Base-by-base conservation (phyloP, 2,329 filamentous ascomycete species). In the Elsinoe batatas region DNA sequence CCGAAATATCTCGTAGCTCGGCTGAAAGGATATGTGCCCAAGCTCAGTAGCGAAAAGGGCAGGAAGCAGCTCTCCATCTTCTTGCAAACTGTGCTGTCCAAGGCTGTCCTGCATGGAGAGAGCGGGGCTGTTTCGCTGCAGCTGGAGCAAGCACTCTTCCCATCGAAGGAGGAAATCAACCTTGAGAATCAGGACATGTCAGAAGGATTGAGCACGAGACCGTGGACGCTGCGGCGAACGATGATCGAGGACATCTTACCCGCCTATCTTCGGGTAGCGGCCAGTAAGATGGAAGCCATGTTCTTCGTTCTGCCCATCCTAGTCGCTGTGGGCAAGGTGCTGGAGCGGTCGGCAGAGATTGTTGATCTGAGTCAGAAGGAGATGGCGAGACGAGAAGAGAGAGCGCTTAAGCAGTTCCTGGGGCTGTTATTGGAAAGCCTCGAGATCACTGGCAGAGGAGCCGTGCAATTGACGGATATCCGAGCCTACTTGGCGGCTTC, bases 1-100 rank as follows among this genome's bases (percentile, higher is more conserved):
- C 82, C 82, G 1, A 78, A 74, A 0, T 85, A 84, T 63, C 79
- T 85, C 20, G 76, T 83, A 3, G 81, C 79, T 7, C 76, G 76
- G 57, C 68, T 85, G 32, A 80, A 79, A 60, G 76, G 79, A 43
- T 84, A 84, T 58, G 76, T 74, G 11, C 71, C 78, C 1, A 81
- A 78, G 60, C 67, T 83, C 13, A 30, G 30, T 10, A 72, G 76
- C 20, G 59, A 68, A 6, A 74, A 75, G 57, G 73, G 74, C 10
- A 71, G 75, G 5, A 82, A 79, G 60, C 74, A 80, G 57, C 69
- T 84, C 33, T 75, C 73, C 5, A 71, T 72, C n/a, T 84, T 83
- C 64, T 65, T 84, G 12, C 79, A 83, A 55, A 77, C 76, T 4
- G 75, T 84, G 5, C 13, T 46, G 12, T 40, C 30, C 18, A 42